Conservation (phyloP, 306 rosid species). For the Quercus variabilis region DNA sequence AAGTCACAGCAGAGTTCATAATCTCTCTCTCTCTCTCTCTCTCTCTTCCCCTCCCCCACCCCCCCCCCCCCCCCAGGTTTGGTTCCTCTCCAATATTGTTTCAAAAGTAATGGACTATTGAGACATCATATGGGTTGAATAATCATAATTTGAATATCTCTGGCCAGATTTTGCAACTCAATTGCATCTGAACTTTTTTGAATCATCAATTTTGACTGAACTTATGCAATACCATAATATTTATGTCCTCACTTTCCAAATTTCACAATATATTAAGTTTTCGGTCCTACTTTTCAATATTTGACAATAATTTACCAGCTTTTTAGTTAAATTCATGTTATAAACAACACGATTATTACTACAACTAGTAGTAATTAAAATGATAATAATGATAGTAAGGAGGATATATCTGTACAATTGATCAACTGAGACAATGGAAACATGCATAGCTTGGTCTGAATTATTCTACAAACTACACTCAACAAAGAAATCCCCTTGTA, state of each 20-base stretch:
- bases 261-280: not conserved
- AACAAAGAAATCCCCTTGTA: not conserved
- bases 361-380: not conserved
- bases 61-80: not conserved
- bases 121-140: not conserved
- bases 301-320: not conserved
- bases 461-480: not conserved
- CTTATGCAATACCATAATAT: not conserved
- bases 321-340: not conserved
- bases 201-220: not conserved
- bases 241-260: not conserved
- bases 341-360: not conserved
- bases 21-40: not conserved
- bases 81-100: conserved; percentile 1
- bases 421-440: too few species aligned
- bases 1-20: not conserved
- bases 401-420: too few species aligned
- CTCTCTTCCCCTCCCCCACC: fast-evolving
- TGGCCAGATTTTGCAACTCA: not conserved
- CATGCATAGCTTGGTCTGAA: too few species aligned
- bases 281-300: not conserved
- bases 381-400: not conserved
- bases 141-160: not conserved
- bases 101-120: conserved; percentile 2
- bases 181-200: not conserved